Percentiles rank a stretch among this genome's conserved stretches.
These are phyloP conservation scores for Rubroboletus pulcherrimus DNA, from an alignment of 768 basidiomycete genomes.

Conservation along the genomic window DNA sequence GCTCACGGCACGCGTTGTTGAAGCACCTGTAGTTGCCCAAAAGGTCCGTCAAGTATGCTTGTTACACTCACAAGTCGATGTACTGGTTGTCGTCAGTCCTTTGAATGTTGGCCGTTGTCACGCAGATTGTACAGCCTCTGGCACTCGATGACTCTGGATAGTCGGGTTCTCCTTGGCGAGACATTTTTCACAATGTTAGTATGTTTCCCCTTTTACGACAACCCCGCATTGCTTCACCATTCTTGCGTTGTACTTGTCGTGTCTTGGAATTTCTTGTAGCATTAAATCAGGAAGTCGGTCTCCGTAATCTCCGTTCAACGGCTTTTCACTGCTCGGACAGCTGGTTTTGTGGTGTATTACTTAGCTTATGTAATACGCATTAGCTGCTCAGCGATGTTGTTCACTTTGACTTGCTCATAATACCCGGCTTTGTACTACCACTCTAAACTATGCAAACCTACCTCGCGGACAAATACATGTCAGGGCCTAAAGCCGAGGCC, in stretches of 20 bases:
- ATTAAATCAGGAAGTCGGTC: not conserved
- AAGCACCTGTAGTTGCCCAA: not conserved
- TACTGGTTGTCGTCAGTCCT: not conserved
- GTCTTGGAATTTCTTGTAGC: not conserved
- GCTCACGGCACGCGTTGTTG: not conserved
- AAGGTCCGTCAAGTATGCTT: not conserved
- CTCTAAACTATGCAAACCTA: slow-evolving; percentile 62
- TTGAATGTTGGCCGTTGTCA: not conserved
- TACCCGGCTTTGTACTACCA: not conserved
- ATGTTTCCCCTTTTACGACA: not conserved
- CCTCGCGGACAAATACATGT: slow-evolving; percentile 91
- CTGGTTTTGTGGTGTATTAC: too few species aligned
- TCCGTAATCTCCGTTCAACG: not conserved
- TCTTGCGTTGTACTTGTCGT: not conserved
- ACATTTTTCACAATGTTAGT: not conserved
- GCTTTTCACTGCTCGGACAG: not conserved
- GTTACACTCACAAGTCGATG: not conserved
- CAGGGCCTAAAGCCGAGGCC: slow-evolving; percentile 93
- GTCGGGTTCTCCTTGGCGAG: too few species aligned
- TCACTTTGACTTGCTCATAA: not conserved
- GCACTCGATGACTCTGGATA: not conserved
- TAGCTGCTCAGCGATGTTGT: not conserved
- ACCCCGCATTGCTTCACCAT: not conserved
- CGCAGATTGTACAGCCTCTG: not conserved
- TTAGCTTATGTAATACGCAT: slow-evolving; percentile 4